Base-by-base conservation (phyloP, 176 grass and related monocot genomes). In the Elaeis guineensis region DNA sequence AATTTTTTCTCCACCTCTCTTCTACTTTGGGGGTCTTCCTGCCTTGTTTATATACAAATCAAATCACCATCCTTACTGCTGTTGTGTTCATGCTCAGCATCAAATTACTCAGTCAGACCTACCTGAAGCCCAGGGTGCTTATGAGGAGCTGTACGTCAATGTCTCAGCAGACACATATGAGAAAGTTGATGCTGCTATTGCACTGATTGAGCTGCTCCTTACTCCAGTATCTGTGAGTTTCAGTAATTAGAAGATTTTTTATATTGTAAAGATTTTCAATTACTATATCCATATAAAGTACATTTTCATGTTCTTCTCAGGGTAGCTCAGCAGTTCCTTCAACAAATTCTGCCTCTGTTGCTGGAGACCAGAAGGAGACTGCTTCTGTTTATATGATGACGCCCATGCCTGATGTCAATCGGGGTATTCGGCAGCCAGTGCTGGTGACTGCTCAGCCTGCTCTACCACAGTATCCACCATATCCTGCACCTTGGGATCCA, bases 151-250 rank as follows among this genome's bases (percentile, higher is more conserved):
- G 60, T 67, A 85, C 23, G 76, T 96, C 15, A 81, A 85, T 69
- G 81, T 96, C 52, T 82, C 69, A 26, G 83, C 92, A 52, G 92
- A 90, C 29, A 82, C 86, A 55, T 82, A 96, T 72, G 86, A 90
- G 67, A 96, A 96, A 90, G 65, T 90, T 52, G 92, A 96, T 70
- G 71, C 83, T 72, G 92, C 92, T 55, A 78, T 82, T 82, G 64
- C 84, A 0, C 75, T 96, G 61, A 74, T 96, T 80, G 83, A 96
- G 49, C 67, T 84, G 18, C 92, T 96, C 53, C 75, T 96, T 58
- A 62, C 80, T 87, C 86, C 86, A 67, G 81, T 85, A 53, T 72
- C 77, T 21, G 77, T 90, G 77, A 90, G 75, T 82, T 60, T n/a
- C 7, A 67, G 63, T 58, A 59, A 39, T 22, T 57, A 65, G 52